Evolutionary conservation across 345 rosid species (phyloP), one percentile per base, ranked within the genome.

Genomic region (Gossypium bickii): DNA sequence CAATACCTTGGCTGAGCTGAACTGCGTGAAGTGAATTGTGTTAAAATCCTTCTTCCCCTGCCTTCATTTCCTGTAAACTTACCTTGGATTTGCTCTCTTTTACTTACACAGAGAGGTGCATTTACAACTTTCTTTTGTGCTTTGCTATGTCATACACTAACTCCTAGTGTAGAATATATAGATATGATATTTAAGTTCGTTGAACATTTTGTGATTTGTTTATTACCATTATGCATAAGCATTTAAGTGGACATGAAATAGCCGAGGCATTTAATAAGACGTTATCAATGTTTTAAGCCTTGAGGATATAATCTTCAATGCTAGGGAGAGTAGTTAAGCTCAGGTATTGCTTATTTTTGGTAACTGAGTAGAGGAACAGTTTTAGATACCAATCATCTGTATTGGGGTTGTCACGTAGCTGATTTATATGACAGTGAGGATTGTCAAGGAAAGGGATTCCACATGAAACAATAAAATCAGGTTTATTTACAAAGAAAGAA

Each of bases 51-150:
- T 44, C 55, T 49, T 12, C 5, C 18, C 70, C 70, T 2, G n/a
- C n/a, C 49, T 15, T 45, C 2, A 11, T 66, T 71, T 34, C 10
- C 12, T 41, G 34, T 9, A 15, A 48, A 47, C 41, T 47, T 47
- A 49, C 44, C 44, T 48, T 68, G 15, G n/a, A 67, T 67, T 44
- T 67, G 7, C 18, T 17, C 47, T 38, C 1, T 66, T 2, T 34
- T 3, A 38, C 18, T 17, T 38, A 48, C 48, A 7, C 41, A 49
- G 7, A 60, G 75, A 67, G 68, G 16, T 62, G 27, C 18, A 15
- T 59, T 22, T 71, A 20, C 12, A 55, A 27, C 78, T 29, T 52
- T 70, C 48, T 52, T 69, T 70, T 53, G 41, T 70, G 45, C 73
- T 12, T 43, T 45, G 60, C 52, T 52, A 16, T 11, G 27, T 29